Base-by-base conservation (phyloP, 768 basidiomycete species). In the Lyophyllum decastes region DNA sequence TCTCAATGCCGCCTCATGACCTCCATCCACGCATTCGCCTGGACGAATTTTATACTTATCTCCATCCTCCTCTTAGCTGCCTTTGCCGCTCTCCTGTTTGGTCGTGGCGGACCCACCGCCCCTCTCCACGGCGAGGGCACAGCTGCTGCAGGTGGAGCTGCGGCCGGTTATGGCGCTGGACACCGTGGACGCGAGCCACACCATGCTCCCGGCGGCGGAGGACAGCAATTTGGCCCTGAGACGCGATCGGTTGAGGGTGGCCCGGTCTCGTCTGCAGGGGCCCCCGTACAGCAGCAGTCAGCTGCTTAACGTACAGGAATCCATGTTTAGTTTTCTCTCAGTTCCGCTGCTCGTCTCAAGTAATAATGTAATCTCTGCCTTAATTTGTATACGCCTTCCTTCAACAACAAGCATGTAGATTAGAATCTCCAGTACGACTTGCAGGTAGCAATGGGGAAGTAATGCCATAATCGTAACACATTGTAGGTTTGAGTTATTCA, bases 1-100 rank as follows among this genome's bases (percentile, higher is more conserved):
- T 71, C 73, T 4, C 66, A 67, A 24, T 91, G 90, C 69, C 80
- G 82, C 16, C 68, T 88, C 51, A 78, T 91, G 24, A 83, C 84
- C 4, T 78, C 83, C 1, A 78, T 90, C 70, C 76, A 89, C 41
- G 87, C 85, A 0, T 87, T 88, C 55, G 75, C 85, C 14, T 91
- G 88, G 87, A 79, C 89, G 26, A 78, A 79, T 59, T 90, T 82
- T 80, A 72, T 79, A 60, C 66, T 83, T 35, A 66, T 79, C 17
- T 70, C 81, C 48, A 73, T 82, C 65, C 73, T 86, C 68, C 62
- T 85, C 52, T 25, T 82, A 61, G 66, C 77, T n/a, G 66, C 78
- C 35, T 55, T 80, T 33, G 62, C 57, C 14, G 68, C 68, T 33
- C 59, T 56, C 19, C 12, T 50, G 4, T 38, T 34, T 46, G 34